These are phyloP conservation scores for Plasmopara muralis DNA, from an alignment of 352 stramenopile genomes.

Conservation along the genomic window DNA sequence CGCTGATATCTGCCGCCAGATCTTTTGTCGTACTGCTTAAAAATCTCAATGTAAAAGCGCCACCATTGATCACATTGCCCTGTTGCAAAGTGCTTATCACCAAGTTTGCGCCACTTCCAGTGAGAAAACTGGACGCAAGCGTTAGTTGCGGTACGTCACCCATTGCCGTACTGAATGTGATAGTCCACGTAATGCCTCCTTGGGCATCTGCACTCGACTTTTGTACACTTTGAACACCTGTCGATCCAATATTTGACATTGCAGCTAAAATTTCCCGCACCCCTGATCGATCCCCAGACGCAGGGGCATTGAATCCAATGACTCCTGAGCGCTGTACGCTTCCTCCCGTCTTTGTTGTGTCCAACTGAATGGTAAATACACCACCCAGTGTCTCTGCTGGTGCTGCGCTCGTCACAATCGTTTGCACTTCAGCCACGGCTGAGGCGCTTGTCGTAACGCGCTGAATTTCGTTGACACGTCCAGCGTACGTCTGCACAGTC, in stretches of 20 bases:
- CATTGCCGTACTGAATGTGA: slow-evolving; percentile 76
- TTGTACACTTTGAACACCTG: slow-evolving; percentile 49
- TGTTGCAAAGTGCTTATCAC: slow-evolving; percentile 48
- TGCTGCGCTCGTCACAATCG: slow-evolving; percentile 82
- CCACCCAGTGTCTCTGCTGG: slow-evolving; percentile 77
- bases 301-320: slow-evolving; percentile 78
- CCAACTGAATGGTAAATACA: slow-evolving; percentile 88
- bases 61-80: slow-evolving; percentile 64
- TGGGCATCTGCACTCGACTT: slow-evolving; percentile 65
- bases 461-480: slow-evolving; percentile 87
- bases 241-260: slow-evolving; percentile 68
- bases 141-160: slow-evolving; percentile 54
- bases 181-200: slow-evolving; percentile 89
- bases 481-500: slow-evolving; percentile 81
- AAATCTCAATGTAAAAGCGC: slow-evolving; percentile 90
- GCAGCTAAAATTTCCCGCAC: slow-evolving; percentile 70
- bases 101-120: slow-evolving; percentile 60
- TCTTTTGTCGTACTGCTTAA: slow-evolving; percentile 81
- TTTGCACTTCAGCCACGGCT: slow-evolving; percentile 55
- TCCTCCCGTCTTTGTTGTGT: slow-evolving; percentile 81
- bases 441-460: slow-evolving; percentile 73
- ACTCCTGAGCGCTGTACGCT: slow-evolving; percentile 89
- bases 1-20: slow-evolving; percentile 77
- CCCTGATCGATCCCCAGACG: slow-evolving; percentile 38
- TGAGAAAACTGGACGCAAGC: slow-evolving; percentile 62